A percentile compares a stretch with the other conserved stretches of the same genome.
These are phyloP conservation scores for Torrubiella hemipterigena DNA, from an alignment of 2,329 filamentous ascomycete genomes.

Conservation along the genomic window DNA sequence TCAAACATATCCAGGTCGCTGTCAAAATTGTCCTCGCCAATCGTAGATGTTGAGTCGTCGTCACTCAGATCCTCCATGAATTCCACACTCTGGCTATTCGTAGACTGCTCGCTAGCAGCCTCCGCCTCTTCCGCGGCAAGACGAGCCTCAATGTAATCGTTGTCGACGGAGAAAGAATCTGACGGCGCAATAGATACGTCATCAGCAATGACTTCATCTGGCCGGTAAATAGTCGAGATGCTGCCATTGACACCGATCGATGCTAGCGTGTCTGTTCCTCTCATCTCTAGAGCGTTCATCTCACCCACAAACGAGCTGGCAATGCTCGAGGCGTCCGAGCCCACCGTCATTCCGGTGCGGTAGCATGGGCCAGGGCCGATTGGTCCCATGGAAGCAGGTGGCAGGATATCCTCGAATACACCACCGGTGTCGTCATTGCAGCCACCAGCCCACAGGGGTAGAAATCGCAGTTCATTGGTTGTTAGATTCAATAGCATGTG, in stretches of 20 bases:
- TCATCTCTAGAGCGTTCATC: slow-evolving; percentile 19
- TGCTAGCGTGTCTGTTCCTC: slow-evolving; percentile 18
- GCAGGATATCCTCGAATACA: slow-evolving; percentile 30
- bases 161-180: slow-evolving; percentile 20
- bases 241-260: slow-evolving; percentile 27
- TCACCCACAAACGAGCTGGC: slow-evolving; percentile 23
- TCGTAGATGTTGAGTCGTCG: slow-evolving; percentile 2
- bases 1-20: background rate
- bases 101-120: too few species aligned
- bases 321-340: slow-evolving; percentile 20
- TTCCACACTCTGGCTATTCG: slow-evolving; percentile 14
- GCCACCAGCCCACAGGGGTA: slow-evolving; percentile 54
- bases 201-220: slow-evolving; percentile 19
- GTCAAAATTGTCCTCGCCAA: slow-evolving; percentile 3
- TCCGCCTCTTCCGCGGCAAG: slow-evolving; percentile 19
- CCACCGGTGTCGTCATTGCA: slow-evolving; percentile 38
- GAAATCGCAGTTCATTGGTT: slow-evolving; percentile 46
- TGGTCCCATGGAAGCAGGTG: slow-evolving; percentile 30
- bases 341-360: slow-evolving; percentile 29
- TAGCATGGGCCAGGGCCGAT: slow-evolving; percentile 33
- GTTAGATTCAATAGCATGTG: slow-evolving; percentile 40
- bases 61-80: slow-evolving; percentile 11
- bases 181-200: slow-evolving; percentile 17
- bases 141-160: slow-evolving; percentile 22
- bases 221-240: slow-evolving; percentile 21